Evolutionary conservation across 345 rosid genomes (phyloP).

Genomic region (Dovyalis caffra): DNA sequence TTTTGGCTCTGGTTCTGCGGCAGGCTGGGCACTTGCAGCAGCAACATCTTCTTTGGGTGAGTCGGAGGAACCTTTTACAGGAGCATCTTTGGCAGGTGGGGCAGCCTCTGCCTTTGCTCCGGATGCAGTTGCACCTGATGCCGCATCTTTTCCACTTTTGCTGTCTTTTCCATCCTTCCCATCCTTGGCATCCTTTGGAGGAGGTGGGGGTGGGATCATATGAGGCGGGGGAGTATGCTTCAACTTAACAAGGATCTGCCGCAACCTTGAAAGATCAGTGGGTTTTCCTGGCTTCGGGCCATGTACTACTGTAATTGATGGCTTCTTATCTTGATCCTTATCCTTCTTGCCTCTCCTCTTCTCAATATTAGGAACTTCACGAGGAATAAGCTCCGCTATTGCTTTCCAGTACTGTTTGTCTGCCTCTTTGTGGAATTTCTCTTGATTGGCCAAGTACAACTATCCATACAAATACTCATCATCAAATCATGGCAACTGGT

Average conservation of each 20-base stretch:
- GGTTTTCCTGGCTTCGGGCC: constrained; percentile 42
- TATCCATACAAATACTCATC: constrained; percentile 7
- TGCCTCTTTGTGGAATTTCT: constrained; percentile 35
- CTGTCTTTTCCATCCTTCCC: constrained; percentile 33
- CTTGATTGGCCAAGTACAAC: constrained; percentile 29
- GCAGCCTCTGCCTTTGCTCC: constrained; percentile 25
- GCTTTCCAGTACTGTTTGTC: constrained; percentile 40
- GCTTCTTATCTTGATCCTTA: constrained; percentile 36
- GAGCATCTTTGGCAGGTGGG: constrained; percentile 26
- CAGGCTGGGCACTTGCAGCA: constrained; percentile 24
- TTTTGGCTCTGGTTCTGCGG: constrained; percentile 32
- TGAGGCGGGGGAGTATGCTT: constrained; percentile 39
- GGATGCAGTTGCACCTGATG: constrained; percentile 12
- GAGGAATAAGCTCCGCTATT: constrained; percentile 33
- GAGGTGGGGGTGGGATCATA: constrained; percentile 37
- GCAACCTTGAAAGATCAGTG: constrained; percentile 34
- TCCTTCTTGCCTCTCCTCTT: constrained; percentile 40
- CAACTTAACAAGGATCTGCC: constrained; percentile 32
- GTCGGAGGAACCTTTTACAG: constrained; percentile 24
- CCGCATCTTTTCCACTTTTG: constrained; percentile 21
- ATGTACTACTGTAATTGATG: constrained; percentile 27
- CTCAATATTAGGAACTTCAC: constrained; percentile 34
- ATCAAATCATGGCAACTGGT: neutral
- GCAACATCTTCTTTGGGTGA: constrained; percentile 30
- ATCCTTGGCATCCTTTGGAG: constrained; percentile 33